Conservation (phyloP, 805 yeast genomes). For the Tetrapisispora fleetii region DNA sequence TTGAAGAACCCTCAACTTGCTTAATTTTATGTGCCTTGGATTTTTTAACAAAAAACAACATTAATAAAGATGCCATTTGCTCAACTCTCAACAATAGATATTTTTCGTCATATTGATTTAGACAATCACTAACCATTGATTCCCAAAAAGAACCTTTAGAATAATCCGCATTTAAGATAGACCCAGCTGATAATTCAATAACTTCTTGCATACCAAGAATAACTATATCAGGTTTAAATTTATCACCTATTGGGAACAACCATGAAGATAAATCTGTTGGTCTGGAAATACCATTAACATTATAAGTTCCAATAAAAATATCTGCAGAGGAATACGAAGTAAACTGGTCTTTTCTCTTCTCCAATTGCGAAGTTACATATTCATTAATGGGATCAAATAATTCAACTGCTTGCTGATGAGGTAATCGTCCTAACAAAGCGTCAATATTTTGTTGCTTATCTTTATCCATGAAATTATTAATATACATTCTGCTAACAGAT, state of each 20-base stretch:
- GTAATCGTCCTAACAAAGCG: conserved; percentile 69
- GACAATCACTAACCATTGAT: conserved; percentile 45
- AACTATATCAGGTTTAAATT: conserved; percentile 61
- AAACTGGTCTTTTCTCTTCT: conserved; percentile 35
- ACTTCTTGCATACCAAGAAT: conserved; percentile 93
- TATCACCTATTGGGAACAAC: conserved; percentile 68
- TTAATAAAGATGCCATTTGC: conserved; percentile 58
- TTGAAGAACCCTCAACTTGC: conserved; percentile 87
- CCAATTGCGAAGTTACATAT: conserved; percentile 58
- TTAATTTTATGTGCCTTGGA: conserved; percentile 45
- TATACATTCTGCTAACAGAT: conserved; percentile 88
- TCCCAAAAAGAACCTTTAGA: conserved; percentile 77
- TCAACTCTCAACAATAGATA: conserved; percentile 66
- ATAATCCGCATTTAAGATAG: conserved; percentile 78
- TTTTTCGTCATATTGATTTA: conserved; percentile 45
- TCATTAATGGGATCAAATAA: conserved; percentile 86
- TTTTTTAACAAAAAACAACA: conserved; percentile 53
- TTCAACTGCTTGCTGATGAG: conserved; percentile 57
- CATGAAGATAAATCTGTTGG: conserved; percentile 56
- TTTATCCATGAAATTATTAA: conserved; percentile 90
- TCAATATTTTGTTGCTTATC: conserved; percentile 87
- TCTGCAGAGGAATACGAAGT: conserved; percentile 51
- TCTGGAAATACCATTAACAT: conserved; percentile 64
- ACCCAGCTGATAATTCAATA: conserved; percentile 86
- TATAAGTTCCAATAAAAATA: conserved; percentile 76